Base-by-base conservation (phyloP, 139 green algal species). In the Coelastrella sp. region DNA sequence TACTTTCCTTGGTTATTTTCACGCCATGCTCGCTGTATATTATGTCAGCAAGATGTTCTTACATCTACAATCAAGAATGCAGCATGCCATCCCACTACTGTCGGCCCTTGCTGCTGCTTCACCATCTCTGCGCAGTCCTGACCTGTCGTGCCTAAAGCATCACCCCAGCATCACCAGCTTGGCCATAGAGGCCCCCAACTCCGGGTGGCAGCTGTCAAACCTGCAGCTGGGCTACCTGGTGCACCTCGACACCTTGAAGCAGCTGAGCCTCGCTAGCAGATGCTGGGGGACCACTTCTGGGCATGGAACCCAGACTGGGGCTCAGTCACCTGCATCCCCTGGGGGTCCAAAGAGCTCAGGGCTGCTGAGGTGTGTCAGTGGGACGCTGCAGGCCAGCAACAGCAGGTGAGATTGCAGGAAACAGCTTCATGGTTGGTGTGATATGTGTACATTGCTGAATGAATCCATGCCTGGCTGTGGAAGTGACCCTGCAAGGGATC, bases 91-190 rank as follows among this genome's bases (percentile, higher is more conserved):
- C 3, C 35, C 3, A 49, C 35, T 49, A 3, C 35, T 49, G 35
- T 49, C 35, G 3, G 35, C 35, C 35, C 1, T 49, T 49, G 7
- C 80, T 85, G 58, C 59, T 85, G 80, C 56, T 8, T 63, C 22
- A 61, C 15, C 65, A 79, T 25, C 20, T 9, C 65, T 87, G 65
- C 24, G 82, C 84, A 88, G 84, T 24, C 84, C 84, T 35, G 68
- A 88, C 49, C 84, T 88, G 84, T 68, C 68, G 7, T 88, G 84
- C 84, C 68, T 88, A 35, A 57, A 88, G 84, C 49, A 88, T 49
- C 84, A 88, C 84, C 12, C 4, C 11, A 19, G 9, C 84, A 35
- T 88, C 20, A 10, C 27, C 35, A 72, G 84, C 20, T n/a, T 88
- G 66, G 66, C 22, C 5, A 24, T 88, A 6, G 82, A 80, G 49